These are phyloP conservation scores for Diatrype stigma DNA, from an alignment of 2,329 filamentous ascomycete species.

Conservation along the genomic window DNA sequence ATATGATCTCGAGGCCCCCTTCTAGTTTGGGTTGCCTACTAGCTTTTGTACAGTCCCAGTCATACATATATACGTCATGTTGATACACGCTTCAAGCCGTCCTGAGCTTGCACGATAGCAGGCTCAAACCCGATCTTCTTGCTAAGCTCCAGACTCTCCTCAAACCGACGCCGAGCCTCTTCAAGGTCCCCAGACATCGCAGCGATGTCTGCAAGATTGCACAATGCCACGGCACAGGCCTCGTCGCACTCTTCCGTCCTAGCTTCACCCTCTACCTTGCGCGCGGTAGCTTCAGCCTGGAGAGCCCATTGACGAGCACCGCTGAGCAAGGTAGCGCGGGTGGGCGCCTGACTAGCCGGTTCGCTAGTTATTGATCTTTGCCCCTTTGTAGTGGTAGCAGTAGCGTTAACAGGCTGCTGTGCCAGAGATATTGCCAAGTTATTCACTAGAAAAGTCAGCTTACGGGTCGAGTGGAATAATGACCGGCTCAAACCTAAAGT, in stretches of 20 bases:
- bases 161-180: slow-evolving; percentile 65
- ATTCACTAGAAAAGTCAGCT: slow-evolving; percentile 56
- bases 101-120: slow-evolving; percentile 49
- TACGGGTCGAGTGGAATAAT: slow-evolving; percentile 1
- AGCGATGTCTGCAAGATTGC: slow-evolving; percentile 81
- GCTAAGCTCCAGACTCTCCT: slow-evolving; percentile 62
- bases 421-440: slow-evolving; percentile 72
- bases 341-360: slow-evolving; percentile 32
- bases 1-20: neutral
- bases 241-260: slow-evolving; percentile 77
- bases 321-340: slow-evolving; percentile 59
- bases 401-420: slow-evolving; percentile 52
- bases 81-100: slow-evolving; percentile 38
- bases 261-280: slow-evolving; percentile 59
- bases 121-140: slow-evolving; percentile 48
- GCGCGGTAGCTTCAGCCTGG: slow-evolving; percentile 67
- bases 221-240: slow-evolving; percentile 77
- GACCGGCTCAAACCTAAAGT: neutral
- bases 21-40: neutral
- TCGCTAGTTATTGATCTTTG: slow-evolving; percentile 21
- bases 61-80: slow-evolving; percentile 1
- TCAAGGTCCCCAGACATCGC: slow-evolving; percentile 64
- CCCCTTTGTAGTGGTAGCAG: slow-evolving; percentile 27
- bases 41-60: neutral
- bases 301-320: slow-evolving; percentile 74